phyloP scores from a whole-genome alignment of 225 moss, liverwort and hornwort genomes.

The Polytrichum commune region DNA sequence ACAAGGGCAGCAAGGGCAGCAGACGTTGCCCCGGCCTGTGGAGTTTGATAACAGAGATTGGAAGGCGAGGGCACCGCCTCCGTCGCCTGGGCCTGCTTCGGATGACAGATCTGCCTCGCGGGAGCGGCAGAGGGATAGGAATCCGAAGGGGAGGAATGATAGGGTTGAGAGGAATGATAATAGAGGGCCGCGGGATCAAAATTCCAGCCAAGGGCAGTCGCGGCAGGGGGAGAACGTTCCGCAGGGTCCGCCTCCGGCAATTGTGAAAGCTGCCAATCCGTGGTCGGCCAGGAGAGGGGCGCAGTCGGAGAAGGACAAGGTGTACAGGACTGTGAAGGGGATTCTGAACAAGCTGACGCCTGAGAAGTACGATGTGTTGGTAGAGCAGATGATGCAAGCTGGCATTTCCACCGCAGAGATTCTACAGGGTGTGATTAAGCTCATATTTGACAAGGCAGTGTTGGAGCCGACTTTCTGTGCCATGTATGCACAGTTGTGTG shows the following conservation, averaged over 20 bases:
- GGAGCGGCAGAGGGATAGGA: slow-evolving; percentile 43
- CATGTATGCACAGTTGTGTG: slow-evolving; percentile 74
- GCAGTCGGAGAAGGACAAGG: slow-evolving; percentile 68
- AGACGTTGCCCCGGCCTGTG: slow-evolving; percentile 6
- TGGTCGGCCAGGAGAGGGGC: slow-evolving; percentile 54
- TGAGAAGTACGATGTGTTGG: slow-evolving; percentile 67
- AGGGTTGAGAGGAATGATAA: slow-evolving; percentile 39
- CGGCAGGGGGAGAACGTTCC: slow-evolving; percentile 27
- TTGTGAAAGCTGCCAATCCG: slow-evolving; percentile 55
- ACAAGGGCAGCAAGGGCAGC: slow-evolving; percentile 15
- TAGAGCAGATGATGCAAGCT: slow-evolving; percentile 61
- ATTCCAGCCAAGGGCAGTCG: slow-evolving; percentile 28
- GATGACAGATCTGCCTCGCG: slow-evolving; percentile 30
- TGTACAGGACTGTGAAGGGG: slow-evolving; percentile 63
- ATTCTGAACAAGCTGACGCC: slow-evolving; percentile 78
- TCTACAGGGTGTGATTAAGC: slow-evolving; percentile 61
- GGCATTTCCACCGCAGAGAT: slow-evolving; percentile 65
- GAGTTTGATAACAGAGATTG: slow-evolving; percentile 39
- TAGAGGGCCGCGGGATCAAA: slow-evolving; percentile 45
- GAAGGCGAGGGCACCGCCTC: slow-evolving; percentile 14
- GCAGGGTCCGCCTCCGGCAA: slow-evolving; percentile 36
- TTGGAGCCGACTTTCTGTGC: slow-evolving; percentile 80
- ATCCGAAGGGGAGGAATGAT: slow-evolving; percentile 25
- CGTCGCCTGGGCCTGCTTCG: background rate
- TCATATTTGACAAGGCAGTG: slow-evolving; percentile 80